Percentiles rank a stretch among this genome's conserved stretches.
These are phyloP conservation scores for Peterozyma xylosa DNA, from an alignment of 805 yeast genomes.

Conservation along the genomic window DNA sequence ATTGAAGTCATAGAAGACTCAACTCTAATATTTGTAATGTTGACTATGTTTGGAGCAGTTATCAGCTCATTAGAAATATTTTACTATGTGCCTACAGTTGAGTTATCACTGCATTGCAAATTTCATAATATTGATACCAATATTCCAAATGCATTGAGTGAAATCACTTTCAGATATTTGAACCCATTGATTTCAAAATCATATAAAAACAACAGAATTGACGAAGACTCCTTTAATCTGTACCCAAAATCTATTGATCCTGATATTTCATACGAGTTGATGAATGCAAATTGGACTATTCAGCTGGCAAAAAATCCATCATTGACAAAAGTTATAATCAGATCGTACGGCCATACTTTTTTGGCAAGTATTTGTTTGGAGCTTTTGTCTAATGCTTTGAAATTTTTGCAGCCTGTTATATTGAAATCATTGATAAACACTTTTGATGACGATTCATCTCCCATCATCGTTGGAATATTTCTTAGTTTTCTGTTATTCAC, in stretches of 20 bases:
- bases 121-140: conserved; percentile 11
- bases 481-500: conserved; percentile 49
- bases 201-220: conserved; percentile 23
- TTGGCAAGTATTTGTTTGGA: not conserved
- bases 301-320: not conserved
- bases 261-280: not conserved
- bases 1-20: not conserved
- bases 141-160: conserved; percentile 57
- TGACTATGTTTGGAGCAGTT: not conserved
- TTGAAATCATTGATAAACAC: conserved; percentile 31
- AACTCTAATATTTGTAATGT: no score
- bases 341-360: not conserved
- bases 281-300: not conserved
- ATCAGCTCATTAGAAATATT: not conserved
- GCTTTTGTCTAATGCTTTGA: not conserved
- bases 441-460: conserved; percentile 23
- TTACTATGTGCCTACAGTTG: conserved; percentile 9
- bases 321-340: not conserved
- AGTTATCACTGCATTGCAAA: conserved; percentile 9
- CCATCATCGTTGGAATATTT: conserved; percentile 43
- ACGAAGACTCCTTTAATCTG: conserved; percentile 3
- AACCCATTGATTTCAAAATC: conserved; percentile 75
- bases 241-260: not conserved
- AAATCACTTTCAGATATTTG: conserved; percentile 88
- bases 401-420: conserved; percentile 37